Evolutionary conservation across 257 asterid genomes (phyloP).

Genomic region (Schizonepeta tenuifolia): DNA sequence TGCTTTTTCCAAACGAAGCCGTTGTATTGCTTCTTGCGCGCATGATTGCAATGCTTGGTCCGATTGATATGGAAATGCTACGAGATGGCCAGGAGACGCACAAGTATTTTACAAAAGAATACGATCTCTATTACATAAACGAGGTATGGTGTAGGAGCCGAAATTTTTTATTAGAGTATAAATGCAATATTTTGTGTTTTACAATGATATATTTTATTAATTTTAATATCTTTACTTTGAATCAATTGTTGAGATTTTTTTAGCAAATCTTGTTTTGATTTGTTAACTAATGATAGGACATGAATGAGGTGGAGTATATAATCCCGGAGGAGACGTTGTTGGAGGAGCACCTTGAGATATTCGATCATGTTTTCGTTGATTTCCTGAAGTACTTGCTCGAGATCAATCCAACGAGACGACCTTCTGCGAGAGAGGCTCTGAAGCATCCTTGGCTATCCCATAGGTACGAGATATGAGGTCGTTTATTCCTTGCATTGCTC

Average conservation of each 20-base stretch:
- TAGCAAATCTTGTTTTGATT: background rate
- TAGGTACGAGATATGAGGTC: slow-evolving; percentile 35
- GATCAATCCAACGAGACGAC: slow-evolving; percentile 74
- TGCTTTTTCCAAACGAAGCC: slow-evolving; percentile 84
- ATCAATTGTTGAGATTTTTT: background rate
- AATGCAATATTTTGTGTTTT: no score
- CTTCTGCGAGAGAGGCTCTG: slow-evolving; percentile 72
- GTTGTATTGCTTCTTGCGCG: slow-evolving; percentile 71
- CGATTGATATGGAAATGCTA: slow-evolving; percentile 63
- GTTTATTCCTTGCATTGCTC: background rate
- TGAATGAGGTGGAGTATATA: slow-evolving; percentile 67
- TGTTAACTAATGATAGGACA: slow-evolving; percentile 47
- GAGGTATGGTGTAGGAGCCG: no score
- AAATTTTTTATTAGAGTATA: no score
- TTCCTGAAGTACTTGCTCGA: slow-evolving; percentile 68
- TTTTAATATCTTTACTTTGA: no score
- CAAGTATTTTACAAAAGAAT: slow-evolving; percentile 80
- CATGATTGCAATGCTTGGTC: slow-evolving; percentile 68
- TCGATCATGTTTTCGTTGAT: slow-evolving; percentile 60
- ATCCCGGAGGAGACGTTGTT: slow-evolving; percentile 68
- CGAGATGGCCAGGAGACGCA: slow-evolving; percentile 67
- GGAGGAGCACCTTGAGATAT: slow-evolving; percentile 70
- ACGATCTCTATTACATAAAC: slow-evolving; percentile 60
- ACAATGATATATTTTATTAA: no score
- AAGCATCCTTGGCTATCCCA: slow-evolving; percentile 81